Percentiles rank a stretch among this genome's conserved stretches.
Conservation (phyloP, 2,329 filamentous ascomycete genomes). For the Cladosporium cucumerinum region DNA sequence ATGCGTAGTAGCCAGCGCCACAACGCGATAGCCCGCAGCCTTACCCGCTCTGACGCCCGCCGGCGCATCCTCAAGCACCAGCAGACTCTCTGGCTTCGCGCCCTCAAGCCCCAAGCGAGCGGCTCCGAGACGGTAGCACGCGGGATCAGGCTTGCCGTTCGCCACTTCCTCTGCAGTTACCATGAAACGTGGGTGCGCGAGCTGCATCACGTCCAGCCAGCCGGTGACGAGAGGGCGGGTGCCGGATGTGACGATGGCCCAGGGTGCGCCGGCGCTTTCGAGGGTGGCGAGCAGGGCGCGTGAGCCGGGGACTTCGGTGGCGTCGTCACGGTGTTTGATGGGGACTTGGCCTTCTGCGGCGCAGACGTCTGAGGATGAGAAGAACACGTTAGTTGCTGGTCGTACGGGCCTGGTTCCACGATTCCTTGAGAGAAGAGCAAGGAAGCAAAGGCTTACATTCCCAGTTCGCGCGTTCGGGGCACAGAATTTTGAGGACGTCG, state of each 20-base stretch:
- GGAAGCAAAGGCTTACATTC: constrained; percentile 50
- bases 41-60: constrained; percentile 81
- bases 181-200: constrained; percentile 45
- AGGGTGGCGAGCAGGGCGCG: constrained; percentile 61
- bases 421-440: background rate
- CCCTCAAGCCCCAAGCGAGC: constrained; percentile 39
- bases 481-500: constrained; percentile 75
- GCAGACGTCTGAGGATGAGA: constrained; percentile 65
- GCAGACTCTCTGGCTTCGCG: constrained; percentile 43
- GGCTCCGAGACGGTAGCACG: constrained; percentile 46
- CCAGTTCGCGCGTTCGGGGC: constrained; percentile 84
- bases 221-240: constrained; percentile 48
- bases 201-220: constrained; percentile 49
- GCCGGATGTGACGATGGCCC: constrained; percentile 71
- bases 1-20: constrained; percentile 84
- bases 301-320: constrained; percentile 81
- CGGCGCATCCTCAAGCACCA: constrained; percentile 87
- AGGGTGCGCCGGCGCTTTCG: constrained; percentile 61
- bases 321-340: constrained; percentile 70
- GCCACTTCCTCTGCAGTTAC: constrained; percentile 51
- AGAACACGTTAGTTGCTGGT: background rate
- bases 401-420: background rate
- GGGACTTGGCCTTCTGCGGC: constrained; percentile 76
- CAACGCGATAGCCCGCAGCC: constrained; percentile 77
- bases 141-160: constrained; percentile 50